Evolutionary conservation across 1,139 yeast genomes (phyloP), one percentile per base, ranked within the genome.

Genomic region (Blastobotrys arbuscula): DNA sequence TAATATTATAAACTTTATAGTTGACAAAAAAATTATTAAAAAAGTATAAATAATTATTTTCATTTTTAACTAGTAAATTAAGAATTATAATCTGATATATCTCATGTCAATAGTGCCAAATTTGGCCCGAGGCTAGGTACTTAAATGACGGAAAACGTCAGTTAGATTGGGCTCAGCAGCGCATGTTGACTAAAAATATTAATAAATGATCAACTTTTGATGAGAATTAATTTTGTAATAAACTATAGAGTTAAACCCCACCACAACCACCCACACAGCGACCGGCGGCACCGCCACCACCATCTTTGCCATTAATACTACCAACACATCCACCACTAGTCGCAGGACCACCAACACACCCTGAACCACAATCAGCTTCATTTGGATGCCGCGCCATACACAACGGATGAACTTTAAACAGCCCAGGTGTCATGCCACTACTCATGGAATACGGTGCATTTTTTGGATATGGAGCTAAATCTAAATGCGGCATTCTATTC

Each of bases 301-400:
- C 45, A 20, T 16, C 38, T 34, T 9, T 4, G 13, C 38, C 38
- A 20, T 37, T 37, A 24, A 19, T 37, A 24, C 18, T 18, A 19
- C 40, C 40, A 23, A 23, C 34, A 16, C 40, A 35, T 2, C 41
- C 46, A n/a, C 28, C 40, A 23, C 26, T 30, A 24, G 23, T 16
- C 10, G 28, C 15, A 12, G 41, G 34, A 12, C 41, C 40, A 15
- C 41, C 39, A 20, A 26, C 34, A 24, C 41, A 35, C 1, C 46
- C 46, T 2, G 36, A 21, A 13, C 39, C 46, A 30, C 46, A 43
- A 12, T 28, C 31, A 28, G 31, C 31, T 16, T 43, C 40, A 16
- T 40, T 40, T 12, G 40, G 40, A 28, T 35, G 39, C 13, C 41
- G 13, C 5, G 46, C 40, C 46, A 43, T 43, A 43, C 46, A 43